Evolutionary conservation across 306 rosid genomes (phyloP).

Genomic region (Erythrophleum fordii): DNA sequence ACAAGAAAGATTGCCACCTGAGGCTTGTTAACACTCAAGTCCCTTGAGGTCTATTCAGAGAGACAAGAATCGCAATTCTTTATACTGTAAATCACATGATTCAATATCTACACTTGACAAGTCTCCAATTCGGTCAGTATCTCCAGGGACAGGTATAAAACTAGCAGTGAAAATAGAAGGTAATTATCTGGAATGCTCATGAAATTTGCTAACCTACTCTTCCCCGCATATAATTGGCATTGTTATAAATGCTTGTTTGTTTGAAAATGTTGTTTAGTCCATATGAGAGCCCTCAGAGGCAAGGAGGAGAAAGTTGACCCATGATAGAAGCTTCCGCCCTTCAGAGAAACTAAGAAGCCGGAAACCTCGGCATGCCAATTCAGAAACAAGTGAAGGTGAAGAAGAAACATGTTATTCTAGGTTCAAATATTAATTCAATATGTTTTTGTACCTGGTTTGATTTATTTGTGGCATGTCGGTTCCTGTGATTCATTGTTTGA

Average conservation of each 20-base stretch:
- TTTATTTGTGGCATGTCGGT: neutral
- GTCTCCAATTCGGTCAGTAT: conserved; percentile 51
- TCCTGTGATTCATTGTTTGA: conserved; percentile 20
- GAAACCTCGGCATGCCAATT: too few species aligned
- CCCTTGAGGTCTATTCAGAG: conserved; percentile 46
- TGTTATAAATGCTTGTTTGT: neutral
- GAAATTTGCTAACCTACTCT: too few species aligned
- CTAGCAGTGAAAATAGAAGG: conserved; percentile 50
- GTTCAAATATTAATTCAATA: conserved; percentile 25
- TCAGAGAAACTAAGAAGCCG: conserved; percentile 52
- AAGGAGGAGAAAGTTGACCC: conserved; percentile 48
- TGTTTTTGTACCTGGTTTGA: conserved; percentile 15
- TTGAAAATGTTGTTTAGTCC: conserved; percentile 47
- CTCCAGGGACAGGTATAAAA: conserved; percentile 56
- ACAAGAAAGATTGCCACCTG: conserved; percentile 45
- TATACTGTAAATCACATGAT: conserved; percentile 39
- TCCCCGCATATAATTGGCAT: too few species aligned
- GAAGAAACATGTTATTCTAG: conserved; percentile 54
- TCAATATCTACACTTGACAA: conserved; percentile 45
- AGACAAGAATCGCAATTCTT: conserved; percentile 47
- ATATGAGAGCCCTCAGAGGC: conserved; percentile 46
- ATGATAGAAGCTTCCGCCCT: conserved; percentile 56
- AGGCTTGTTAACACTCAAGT: conserved; percentile 46
- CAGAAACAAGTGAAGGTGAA: conserved; percentile 50
- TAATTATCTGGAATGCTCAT: neutral